Base-by-base conservation (phyloP, 116 monocot species). In the Zostera marina region DNA sequence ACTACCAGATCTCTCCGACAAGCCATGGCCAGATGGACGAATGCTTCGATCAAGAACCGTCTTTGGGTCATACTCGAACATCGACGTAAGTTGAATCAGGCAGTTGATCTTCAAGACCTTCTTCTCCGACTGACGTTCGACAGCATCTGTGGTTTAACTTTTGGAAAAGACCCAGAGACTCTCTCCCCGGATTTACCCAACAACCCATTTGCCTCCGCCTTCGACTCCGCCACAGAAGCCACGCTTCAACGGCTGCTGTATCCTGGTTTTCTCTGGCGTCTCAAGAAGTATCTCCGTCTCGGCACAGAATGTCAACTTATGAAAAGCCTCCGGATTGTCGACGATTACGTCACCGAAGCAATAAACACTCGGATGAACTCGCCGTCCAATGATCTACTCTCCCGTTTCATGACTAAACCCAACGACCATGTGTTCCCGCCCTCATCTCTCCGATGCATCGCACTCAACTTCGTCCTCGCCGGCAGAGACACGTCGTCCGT, bases 121-220 rank as follows among this genome's bases (percentile, higher is more conserved):
- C 63, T 63, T 10, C 63, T 63, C 51, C 63, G 63, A 0, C 63
- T 63, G 25, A 63, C 63, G 39, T 63, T 63, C 15, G 63, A 63
- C 39, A 63, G 52, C 63, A 63, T 63, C 47, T 63, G 63, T 26
- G 63, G 63, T 32, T 38, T 63, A 1, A 32, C 52, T 13, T 52
- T 63, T 38, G 63, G 63, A 7, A 63, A 63, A 32, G 63, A 63
- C 38, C 63, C 52, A 3, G 52, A 63, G 48, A 52, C 63, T n/a
- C 40, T 63, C 14, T 22, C 42, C 23, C 48, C 39, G 8, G 52
- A 38, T 12, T 40, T 52, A 3, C 48, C 26, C 2, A 40, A 52
- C 4, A 52, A 49, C 48, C 26, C 51, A 14, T 63, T 63, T 40
- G 48, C 63, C 20, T 10, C 11, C 52, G 63, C 48, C 13, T 63